A percentile compares a stretch with the other conserved stretches of the same genome.
Conservation (phyloP, 2,329 filamentous ascomycete genomes). For the Fusarium sp. region DNA sequence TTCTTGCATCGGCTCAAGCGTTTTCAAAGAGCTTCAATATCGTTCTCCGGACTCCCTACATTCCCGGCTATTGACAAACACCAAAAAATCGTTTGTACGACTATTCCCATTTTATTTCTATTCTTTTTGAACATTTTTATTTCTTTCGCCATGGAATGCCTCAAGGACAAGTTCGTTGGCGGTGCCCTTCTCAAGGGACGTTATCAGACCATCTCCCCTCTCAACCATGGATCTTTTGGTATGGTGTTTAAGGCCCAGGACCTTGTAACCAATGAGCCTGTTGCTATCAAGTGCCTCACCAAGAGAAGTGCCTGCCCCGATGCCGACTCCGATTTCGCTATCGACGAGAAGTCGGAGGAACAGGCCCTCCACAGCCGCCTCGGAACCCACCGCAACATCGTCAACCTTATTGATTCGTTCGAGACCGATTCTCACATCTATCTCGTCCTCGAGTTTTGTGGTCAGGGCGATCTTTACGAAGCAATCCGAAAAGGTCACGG, state of each 20-base stretch:
- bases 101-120: slow-evolving; percentile 36
- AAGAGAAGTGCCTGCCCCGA: slow-evolving; percentile 75
- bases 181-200: slow-evolving; percentile 87
- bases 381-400: slow-evolving; percentile 85
- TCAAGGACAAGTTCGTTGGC: slow-evolving; percentile 81
- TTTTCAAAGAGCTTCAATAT: slow-evolving; percentile 25
- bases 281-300: slow-evolving; percentile 96
- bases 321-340: slow-evolving; percentile 69
- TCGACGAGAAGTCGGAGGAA: slow-evolving; percentile 87
- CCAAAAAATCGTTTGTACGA: slow-evolving; percentile 44
- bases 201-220: slow-evolving; percentile 88
- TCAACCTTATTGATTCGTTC: slow-evolving; percentile 90
- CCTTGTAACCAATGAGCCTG: slow-evolving; percentile 76
- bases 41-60: slow-evolving; percentile 13
- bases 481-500: slow-evolving; percentile 90
- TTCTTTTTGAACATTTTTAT: slow-evolving; percentile 26
- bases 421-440: slow-evolving; percentile 92
- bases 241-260: slow-evolving; percentile 97
- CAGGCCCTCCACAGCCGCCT: slow-evolving; percentile 82
- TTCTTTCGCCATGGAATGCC: slow-evolving; percentile 74
- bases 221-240: slow-evolving; percentile 98
- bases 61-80: slow-evolving; percentile 31
- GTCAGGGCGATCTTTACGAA: slow-evolving; percentile 95
- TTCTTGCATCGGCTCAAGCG: slow-evolving; percentile 28
- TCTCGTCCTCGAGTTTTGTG: slow-evolving; percentile 93